Conservation (phyloP, 176 grass and related monocot genomes). For the Eremochloa ophiuroides region DNA sequence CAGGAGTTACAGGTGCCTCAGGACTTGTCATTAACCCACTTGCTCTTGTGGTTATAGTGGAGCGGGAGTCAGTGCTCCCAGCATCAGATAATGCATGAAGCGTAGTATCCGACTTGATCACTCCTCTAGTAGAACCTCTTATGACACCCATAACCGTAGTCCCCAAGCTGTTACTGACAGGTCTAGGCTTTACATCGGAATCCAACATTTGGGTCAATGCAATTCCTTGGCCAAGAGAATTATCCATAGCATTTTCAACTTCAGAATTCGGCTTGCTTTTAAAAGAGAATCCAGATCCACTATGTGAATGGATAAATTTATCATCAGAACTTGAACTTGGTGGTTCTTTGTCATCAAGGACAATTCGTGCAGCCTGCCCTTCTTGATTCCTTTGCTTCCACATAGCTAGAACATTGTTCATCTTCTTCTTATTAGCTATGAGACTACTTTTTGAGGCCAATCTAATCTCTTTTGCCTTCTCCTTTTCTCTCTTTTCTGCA, state of each 20-base stretch:
- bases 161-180: slow-evolving; percentile 58
- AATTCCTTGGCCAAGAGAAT: slow-evolving; percentile 47
- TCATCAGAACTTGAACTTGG: slow-evolving; percentile 38
- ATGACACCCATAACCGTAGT: slow-evolving; percentile 80
- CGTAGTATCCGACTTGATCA: slow-evolving; percentile 59
- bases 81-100: slow-evolving; percentile 43
- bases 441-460: slow-evolving; percentile 82
- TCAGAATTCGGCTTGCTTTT: slow-evolving; percentile 61
- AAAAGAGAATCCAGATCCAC: slow-evolving; percentile 30
- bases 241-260: slow-evolving; percentile 45
- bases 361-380: slow-evolving; percentile 49
- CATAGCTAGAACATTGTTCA: slow-evolving; percentile 97
- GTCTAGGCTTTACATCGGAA: slow-evolving; percentile 62
- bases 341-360: slow-evolving; percentile 69
- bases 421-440: slow-evolving; percentile 98
- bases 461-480: slow-evolving; percentile 91
- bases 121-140: slow-evolving; percentile 80
- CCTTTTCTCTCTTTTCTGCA: slow-evolving; percentile 98
- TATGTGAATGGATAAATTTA: slow-evolving; percentile 38
- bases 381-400: slow-evolving; percentile 99
- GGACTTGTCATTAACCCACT: slow-evolving; percentile 26
- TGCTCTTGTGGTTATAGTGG: slow-evolving; percentile 24
- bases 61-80: slow-evolving; percentile 18
- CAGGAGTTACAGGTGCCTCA: slow-evolving; percentile 19
- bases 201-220: slow-evolving; percentile 39